These are phyloP conservation scores for Ilyonectria destructans DNA, from an alignment of 2,329 filamentous ascomycete species.

Conservation along the genomic window DNA sequence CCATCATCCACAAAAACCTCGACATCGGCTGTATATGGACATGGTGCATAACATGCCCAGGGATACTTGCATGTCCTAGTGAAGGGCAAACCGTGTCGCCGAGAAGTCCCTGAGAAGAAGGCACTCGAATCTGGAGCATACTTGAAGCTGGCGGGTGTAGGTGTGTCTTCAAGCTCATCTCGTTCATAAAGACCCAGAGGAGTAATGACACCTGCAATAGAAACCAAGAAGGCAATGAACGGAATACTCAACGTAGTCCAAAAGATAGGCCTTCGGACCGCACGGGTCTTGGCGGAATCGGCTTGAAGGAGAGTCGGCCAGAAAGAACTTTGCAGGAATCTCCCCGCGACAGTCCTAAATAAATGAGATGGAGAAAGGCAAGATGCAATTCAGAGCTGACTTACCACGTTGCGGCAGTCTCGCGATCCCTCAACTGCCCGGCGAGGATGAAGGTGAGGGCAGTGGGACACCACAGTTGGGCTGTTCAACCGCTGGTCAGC, in stretches of 20 bases:
- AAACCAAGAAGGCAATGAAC: slow-evolving; percentile 17
- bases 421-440: slow-evolving; percentile 23
- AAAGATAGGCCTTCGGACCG: slow-evolving; percentile 23
- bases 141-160: slow-evolving; percentile 10
- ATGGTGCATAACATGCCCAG: slow-evolving; percentile 3
- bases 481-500: slow-evolving; percentile 6
- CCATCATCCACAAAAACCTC: slow-evolving; percentile 12
- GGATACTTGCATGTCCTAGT: slow-evolving; percentile 17
- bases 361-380: not conserved
- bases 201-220: slow-evolving; percentile 28
- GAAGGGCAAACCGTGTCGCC: slow-evolving; percentile 26
- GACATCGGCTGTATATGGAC: slow-evolving; percentile 29
- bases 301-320: slow-evolving; percentile 30
- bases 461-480: slow-evolving; percentile 30
- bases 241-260: slow-evolving; percentile 16
- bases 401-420: slow-evolving; percentile 32
- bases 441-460: slow-evolving; percentile 25
- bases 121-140: slow-evolving; percentile 29
- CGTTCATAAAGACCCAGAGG: slow-evolving; percentile 33
- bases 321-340: slow-evolving; percentile 25
- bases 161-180: slow-evolving; percentile 11
- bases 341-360: slow-evolving; percentile 25
- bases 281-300: slow-evolving; percentile 24
- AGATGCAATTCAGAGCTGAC: not conserved
- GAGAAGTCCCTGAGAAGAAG: slow-evolving; percentile 26